Evolutionary conservation across 2,329 filamentous ascomycete genomes (phyloP).

Genomic region (Cladosporium halotolerans): DNA sequence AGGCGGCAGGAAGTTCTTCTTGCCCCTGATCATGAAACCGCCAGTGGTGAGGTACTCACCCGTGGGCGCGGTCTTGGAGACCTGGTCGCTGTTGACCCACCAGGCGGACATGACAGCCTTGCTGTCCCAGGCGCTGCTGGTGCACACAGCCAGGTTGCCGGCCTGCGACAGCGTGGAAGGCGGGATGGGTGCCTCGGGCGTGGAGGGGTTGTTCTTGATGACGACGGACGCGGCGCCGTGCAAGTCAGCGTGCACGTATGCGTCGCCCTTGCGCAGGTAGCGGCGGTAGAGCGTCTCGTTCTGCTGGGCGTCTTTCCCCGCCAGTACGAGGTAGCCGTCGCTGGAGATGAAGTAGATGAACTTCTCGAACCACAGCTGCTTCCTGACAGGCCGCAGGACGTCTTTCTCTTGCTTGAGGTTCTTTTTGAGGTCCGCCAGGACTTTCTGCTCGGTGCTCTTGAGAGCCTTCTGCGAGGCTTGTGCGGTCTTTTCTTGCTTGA

Average conservation of each 20-base stretch:
- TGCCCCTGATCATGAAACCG: slow-evolving; percentile 72
- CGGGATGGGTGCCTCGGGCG: slow-evolving; percentile 77
- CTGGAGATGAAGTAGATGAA: slow-evolving; percentile 93
- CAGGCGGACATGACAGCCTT: slow-evolving; percentile 94
- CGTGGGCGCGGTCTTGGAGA: slow-evolving; percentile 73
- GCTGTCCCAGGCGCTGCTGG: slow-evolving; percentile 88
- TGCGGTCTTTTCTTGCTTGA: slow-evolving; percentile 81
- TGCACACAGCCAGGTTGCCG: slow-evolving; percentile 74
- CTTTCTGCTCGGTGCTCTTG: slow-evolving; percentile 85
- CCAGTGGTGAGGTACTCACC: slow-evolving; percentile 77
- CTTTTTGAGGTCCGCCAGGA: slow-evolving; percentile 77
- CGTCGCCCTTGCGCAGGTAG: slow-evolving; percentile 79
- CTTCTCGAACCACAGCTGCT: slow-evolving; percentile 93
- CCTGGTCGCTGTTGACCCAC: slow-evolving; percentile 89
- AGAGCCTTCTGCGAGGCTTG: slow-evolving; percentile 75
- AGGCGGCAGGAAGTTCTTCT: slow-evolving; percentile 87
- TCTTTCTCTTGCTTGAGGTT: slow-evolving; percentile 88
- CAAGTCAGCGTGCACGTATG: slow-evolving; percentile 87
- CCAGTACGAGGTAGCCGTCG: slow-evolving; percentile 88
- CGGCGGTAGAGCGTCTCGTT: slow-evolving; percentile 86
- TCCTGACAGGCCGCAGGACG: slow-evolving; percentile 72
- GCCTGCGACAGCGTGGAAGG: slow-evolving; percentile 89
- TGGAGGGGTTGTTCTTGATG: slow-evolving; percentile 78
- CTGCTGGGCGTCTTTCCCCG: slow-evolving; percentile 78
- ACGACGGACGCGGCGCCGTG: slow-evolving; percentile 78